Percentiles rank a stretch among this genome's conserved stretches.
phyloP scores from a whole-genome alignment of 768 basidiomycete species.

The Russula sp. region DNA sequence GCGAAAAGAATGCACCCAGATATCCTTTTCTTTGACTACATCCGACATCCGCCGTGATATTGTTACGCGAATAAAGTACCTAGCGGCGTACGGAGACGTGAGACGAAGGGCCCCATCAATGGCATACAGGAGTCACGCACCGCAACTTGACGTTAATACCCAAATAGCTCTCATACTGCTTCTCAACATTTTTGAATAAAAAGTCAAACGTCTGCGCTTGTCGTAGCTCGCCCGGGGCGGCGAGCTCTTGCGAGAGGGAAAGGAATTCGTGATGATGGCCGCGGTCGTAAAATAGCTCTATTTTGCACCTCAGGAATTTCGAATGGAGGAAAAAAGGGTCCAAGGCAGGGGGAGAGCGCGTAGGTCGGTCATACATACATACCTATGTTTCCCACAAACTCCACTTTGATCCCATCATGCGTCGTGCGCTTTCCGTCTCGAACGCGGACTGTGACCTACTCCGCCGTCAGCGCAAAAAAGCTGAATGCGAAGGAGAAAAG shows the following conservation, averaged over 20 bases:
- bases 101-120: background rate
- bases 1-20: conserved; percentile 98
- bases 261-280: conserved; percentile 98
- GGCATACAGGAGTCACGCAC: conserved; percentile 37
- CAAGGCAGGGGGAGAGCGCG: background rate
- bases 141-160: conserved; percentile 97
- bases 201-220: conserved; percentile 96
- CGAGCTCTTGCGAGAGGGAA: conserved; percentile 90
- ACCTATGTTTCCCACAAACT: conserved; percentile 96
- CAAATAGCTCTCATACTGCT: conserved; percentile 96
- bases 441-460: conserved; percentile 69
- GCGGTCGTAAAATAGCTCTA: conserved; percentile 84
- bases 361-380: conserved; percentile 22
- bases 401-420: conserved; percentile 96
- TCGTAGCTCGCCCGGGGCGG: conserved; percentile 94
- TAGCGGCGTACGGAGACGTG: conserved; percentile 27
- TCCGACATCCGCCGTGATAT: conserved; percentile 91
- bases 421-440: conserved; percentile 89
- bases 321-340: too few species aligned
- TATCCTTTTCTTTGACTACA: conserved; percentile 84
- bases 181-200: conserved; percentile 98
- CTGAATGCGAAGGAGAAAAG: background rate
- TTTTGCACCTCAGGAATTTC: conserved; percentile 31
- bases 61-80: conserved; percentile 88
- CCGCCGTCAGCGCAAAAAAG: background rate